phyloP scores from a whole-genome alignment of 306 rosid species.

The Potentilla sterilis region DNA sequence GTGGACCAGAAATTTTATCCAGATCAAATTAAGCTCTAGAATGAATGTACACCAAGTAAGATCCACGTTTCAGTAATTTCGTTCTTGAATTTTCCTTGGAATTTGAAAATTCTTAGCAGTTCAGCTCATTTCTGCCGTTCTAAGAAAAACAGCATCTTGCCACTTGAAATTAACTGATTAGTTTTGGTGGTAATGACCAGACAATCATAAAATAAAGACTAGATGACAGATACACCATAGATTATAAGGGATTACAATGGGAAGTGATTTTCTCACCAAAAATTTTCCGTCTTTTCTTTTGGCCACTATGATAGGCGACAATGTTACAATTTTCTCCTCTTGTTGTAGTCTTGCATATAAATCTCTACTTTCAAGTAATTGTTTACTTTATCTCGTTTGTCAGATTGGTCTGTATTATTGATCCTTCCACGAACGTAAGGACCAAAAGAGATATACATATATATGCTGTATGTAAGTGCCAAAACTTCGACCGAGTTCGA shows the following conservation, averaged over 20 bases:
- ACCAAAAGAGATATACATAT: background rate
- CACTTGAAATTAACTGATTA: background rate
- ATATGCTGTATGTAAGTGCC: background rate
- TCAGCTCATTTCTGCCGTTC: constrained; percentile 8
- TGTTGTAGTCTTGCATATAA: background rate
- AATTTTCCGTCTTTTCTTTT: background rate
- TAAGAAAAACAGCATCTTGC: background rate
- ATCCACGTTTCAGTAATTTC: background rate
- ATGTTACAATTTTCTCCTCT: background rate
- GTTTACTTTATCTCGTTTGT: background rate
- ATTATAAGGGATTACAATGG: background rate
- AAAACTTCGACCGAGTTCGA: background rate
- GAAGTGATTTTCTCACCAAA: background rate
- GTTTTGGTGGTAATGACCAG: background rate
- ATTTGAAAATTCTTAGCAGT: background rate
- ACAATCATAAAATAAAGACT: background rate
- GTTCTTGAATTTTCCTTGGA: background rate
- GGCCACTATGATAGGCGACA: background rate
- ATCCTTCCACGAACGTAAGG: background rate
- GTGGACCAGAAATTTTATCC: background rate
- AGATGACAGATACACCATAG: background rate
- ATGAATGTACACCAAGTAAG: background rate
- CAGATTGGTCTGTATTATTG: background rate
- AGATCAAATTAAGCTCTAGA: background rate
- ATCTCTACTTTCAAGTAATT: background rate